A percentile compares a stretch with the other conserved stretches of the same genome.
These are phyloP conservation scores for Aspergillus aculeatus DNA, from an alignment of 2,329 filamentous ascomycete genomes.

Conservation along the genomic window DNA sequence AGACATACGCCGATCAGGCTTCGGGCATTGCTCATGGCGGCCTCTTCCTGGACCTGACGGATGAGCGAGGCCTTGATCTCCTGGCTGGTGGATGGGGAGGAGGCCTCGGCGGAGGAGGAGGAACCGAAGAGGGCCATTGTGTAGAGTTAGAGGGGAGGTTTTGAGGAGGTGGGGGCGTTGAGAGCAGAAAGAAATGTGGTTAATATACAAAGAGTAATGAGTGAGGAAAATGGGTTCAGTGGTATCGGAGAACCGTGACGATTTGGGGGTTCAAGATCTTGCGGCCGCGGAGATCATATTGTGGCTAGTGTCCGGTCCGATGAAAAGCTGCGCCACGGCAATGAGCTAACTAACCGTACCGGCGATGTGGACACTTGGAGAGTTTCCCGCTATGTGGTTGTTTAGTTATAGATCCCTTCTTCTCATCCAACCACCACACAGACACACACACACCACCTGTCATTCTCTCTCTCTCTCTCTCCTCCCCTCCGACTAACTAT, in stretches of 20 bases:
- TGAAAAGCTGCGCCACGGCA: neutral
- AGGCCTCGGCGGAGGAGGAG: conserved; percentile 26
- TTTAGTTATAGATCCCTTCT: conserved; percentile 8
- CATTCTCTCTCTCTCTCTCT: neutral
- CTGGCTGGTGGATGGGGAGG: conserved; percentile 22
- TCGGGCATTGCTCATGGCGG: conserved; percentile 67
- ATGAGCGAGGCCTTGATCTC: conserved; percentile 57
- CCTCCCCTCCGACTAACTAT: neutral
- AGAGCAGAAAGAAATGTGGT: neutral
- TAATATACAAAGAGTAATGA: neutral
- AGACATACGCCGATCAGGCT: conserved; percentile 65
- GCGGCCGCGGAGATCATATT: neutral
- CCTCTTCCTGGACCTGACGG: conserved; percentile 63
- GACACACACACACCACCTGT: neutral
- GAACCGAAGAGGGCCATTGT: conserved; percentile 44
- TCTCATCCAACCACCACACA: neutral
- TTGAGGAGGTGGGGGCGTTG: neutral
- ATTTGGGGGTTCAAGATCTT: conserved; percentile 7
- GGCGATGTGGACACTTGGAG: conserved; percentile 28
- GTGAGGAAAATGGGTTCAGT: neutral
- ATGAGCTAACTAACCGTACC: conserved; percentile 15
- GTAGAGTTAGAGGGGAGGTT: neutral
- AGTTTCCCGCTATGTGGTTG: neutral
- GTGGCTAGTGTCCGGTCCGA: conserved; percentile 16
- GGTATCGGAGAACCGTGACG: neutral